Percentiles rank a stretch among this genome's conserved stretches.
Evolutionary conservation across 441 rosid species (phyloP).

Genomic region (Sinapis alba): DNA sequence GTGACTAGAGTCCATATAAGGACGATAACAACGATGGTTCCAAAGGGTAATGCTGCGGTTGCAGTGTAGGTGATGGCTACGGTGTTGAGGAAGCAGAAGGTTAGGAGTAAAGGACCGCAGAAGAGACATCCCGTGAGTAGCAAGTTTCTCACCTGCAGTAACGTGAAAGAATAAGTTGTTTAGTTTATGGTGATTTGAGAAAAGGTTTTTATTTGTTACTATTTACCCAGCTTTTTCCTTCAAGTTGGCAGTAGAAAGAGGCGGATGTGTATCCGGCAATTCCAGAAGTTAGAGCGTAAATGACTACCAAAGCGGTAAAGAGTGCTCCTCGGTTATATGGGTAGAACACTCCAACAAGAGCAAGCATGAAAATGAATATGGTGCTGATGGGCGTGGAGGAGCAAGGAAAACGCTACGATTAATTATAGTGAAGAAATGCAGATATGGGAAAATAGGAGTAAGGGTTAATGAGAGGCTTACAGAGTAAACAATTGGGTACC

Average conservation of each 20-base stretch:
- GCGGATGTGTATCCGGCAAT: conserved; percentile 72
- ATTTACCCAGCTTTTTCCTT: conserved; percentile 71
- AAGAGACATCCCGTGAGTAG: conserved; percentile 71
- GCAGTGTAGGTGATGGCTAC: conserved; percentile 65
- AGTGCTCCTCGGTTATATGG: conserved; percentile 83
- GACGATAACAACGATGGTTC: conserved; percentile 61
- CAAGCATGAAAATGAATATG: conserved; percentile 69
- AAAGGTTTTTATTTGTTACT: background rate
- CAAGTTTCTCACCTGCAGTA: conserved; percentile 67
- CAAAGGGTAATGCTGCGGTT: conserved; percentile 67
- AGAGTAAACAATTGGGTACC: conserved; percentile 76
- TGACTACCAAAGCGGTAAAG: conserved; percentile 75
- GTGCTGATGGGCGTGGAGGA: conserved; percentile 44
- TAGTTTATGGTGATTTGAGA: background rate
- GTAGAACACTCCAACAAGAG: conserved; percentile 78
- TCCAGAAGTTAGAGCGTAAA: conserved; percentile 77
- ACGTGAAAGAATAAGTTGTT: background rate
- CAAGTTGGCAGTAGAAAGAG: conserved; percentile 76
- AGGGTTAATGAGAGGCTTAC: conserved; percentile 44
- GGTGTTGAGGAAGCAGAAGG: conserved; percentile 78
- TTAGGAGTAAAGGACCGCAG: conserved; percentile 73
- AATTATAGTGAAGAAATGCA: background rate
- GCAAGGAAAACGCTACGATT: background rate
- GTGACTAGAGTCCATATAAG: conserved; percentile 70
- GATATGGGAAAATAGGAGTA: background rate